Base-by-base conservation (phyloP, 805 yeast species). In the Barnettozyma californica region DNA sequence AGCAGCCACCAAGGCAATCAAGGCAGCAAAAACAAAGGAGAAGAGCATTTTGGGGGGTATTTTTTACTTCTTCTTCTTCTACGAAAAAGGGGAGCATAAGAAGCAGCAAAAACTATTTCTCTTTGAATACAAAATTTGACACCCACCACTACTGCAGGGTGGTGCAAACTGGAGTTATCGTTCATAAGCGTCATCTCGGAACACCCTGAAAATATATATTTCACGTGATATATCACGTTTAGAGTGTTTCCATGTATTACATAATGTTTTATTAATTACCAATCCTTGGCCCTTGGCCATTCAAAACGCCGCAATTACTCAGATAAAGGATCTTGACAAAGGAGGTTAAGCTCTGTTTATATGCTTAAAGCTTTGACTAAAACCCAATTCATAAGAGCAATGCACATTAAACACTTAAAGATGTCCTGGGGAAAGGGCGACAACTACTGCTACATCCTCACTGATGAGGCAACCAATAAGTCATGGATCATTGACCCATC, bases 401-500 rank as follows among this genome's bases (percentile, higher is more conserved):
- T 94, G 99, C 94, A 87, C 57, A 77, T 94, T 49, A 75, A 80
- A 57, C 68, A 84, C 27, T 79, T 94, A 56, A 91, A 92, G 47
- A 91, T 91, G 96, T 80, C 97, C 67, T 92, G 98, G 97, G 88
- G 92, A 46, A 64, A 80, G 23, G 96, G 97, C 47, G 94, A 92
- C 62, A 94, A 94, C 70, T 94, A 91, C 68, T 77, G 91, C 57
- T 94, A 94, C 64, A 65, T 91, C 9, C 63, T 94, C 29, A 75
- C 69, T 8, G 97, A 91, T 66, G 78, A 77, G 21, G 70, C 73
- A 16, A 74, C 89, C 7, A 75, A 46, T n/a, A 75, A 81, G 50
- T 79, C 96, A 5, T 87, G 96, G 84, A 58, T 94, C 31, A 84
- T 94, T 54, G 99, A 94, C 60, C 96, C 98, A 2, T 98, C 98